Evolutionary conservation across 2,329 filamentous ascomycete genomes (phyloP).

Genomic region (Monosporascus cannonballus): DNA sequence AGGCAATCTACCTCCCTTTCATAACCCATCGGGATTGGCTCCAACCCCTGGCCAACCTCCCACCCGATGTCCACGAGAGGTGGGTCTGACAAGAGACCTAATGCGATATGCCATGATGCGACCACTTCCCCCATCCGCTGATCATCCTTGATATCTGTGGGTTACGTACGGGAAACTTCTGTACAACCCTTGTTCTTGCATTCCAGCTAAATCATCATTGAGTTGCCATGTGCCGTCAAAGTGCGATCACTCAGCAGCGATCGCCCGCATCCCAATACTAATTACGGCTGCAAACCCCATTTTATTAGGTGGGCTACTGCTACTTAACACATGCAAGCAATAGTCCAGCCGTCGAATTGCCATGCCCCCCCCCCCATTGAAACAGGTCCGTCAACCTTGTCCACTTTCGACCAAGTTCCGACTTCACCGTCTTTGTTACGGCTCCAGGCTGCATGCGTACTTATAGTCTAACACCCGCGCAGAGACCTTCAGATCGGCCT

Average conservation of each 20-base stretch:
- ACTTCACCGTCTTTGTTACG: not conserved
- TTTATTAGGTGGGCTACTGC: not conserved
- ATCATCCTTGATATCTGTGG: not conserved
- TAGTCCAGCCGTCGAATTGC: not conserved
- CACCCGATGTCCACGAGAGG: not conserved
- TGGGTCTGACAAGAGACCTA: not conserved
- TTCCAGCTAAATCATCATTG: not conserved
- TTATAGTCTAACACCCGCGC: not conserved
- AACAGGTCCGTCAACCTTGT: not conserved
- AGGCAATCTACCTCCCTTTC: not conserved
- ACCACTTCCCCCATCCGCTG: not conserved
- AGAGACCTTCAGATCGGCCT: not conserved
- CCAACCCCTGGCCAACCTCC: not conserved
- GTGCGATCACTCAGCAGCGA: constrained; percentile 7
- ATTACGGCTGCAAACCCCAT: constrained; percentile 5
- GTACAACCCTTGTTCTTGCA: not conserved
- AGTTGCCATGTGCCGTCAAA: constrained; percentile 1
- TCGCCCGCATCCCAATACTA: constrained; percentile 4
- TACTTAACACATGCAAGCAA: not conserved
- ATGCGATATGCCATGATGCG: constrained; percentile 4
- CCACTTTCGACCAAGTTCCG: not conserved
- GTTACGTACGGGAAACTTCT: not conserved
- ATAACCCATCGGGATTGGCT: not conserved
- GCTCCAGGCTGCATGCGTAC: not conserved
- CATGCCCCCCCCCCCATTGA: not conserved